Conservation (phyloP, 805 yeast species). For the Ogataea pignaliae region DNA sequence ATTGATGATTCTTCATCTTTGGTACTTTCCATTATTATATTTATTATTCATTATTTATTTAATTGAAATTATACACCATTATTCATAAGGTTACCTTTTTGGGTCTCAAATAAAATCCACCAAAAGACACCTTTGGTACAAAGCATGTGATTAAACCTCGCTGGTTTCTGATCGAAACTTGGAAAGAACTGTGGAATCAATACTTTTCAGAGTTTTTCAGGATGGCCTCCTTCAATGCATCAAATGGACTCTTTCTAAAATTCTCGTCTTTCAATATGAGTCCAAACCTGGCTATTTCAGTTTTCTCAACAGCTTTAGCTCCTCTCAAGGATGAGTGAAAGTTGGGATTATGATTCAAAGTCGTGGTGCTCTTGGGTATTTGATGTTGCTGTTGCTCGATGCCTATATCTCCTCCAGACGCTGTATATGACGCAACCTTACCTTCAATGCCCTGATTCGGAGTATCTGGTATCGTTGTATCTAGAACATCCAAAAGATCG, state of each 20-base stretch:
- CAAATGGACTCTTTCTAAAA: constrained; percentile 60
- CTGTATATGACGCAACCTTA: constrained; percentile 7
- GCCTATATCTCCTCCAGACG: constrained; percentile 16
- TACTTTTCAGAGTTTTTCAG: constrained; percentile 23
- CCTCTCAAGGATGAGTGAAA: constrained; percentile 34
- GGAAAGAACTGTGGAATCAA: not conserved
- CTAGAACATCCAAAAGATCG: constrained; percentile 54
- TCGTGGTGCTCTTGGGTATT: constrained; percentile 12
- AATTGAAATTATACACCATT: not conserved
- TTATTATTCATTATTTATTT: constrained; percentile 5
- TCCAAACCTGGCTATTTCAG: constrained; percentile 57
- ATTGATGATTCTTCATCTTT: not conserved
- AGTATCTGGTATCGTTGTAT: constrained; percentile 28
- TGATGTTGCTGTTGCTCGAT: not conserved
- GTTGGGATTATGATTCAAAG: constrained; percentile 34
- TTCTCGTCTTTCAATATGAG: constrained; percentile 48
- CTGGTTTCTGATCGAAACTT: too few relatives aligned
- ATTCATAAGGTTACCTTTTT: too few relatives aligned
- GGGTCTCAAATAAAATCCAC: too few relatives aligned
- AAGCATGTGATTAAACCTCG: too few relatives aligned
- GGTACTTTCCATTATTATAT: not conserved
- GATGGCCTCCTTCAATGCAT: constrained; percentile 59
- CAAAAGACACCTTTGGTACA: too few relatives aligned
- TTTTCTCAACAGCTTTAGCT: constrained; percentile 47
- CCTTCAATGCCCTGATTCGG: constrained; percentile 11